phyloP scores from a whole-genome alignment of 1,139 yeast species.

The Trichomonascaceae sp. region DNA sequence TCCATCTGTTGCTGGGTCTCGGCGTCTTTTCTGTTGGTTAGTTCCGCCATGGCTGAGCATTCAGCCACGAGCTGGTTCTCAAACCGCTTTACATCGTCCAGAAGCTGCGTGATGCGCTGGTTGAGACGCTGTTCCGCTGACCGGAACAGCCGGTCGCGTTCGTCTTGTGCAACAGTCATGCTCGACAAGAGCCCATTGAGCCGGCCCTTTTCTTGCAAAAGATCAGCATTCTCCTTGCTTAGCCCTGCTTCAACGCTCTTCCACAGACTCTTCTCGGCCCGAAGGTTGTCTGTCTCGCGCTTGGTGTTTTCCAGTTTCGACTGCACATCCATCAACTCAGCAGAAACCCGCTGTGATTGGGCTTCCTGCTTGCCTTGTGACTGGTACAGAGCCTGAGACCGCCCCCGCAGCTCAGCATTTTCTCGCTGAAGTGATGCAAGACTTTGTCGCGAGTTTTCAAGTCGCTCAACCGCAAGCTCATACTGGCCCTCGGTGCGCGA shows the following conservation, averaged over 20 bases:
- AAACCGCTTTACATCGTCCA: conserved; percentile 31
- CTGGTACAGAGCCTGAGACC: conserved; percentile 41
- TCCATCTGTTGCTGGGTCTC: conserved; percentile 42
- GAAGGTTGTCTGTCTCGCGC: conserved; percentile 36
- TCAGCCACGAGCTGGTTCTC: conserved; percentile 40
- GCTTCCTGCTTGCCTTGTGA: conserved; percentile 39
- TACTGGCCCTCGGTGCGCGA: conserved; percentile 36
- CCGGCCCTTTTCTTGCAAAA: conserved; percentile 47
- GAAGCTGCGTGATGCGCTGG: conserved; percentile 40
- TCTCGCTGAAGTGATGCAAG: conserved; percentile 32
- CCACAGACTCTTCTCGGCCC: conserved; percentile 44
- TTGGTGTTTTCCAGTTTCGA: conserved; percentile 29
- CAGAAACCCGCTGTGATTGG: conserved; percentile 44
- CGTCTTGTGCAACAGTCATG: conserved; percentile 48
- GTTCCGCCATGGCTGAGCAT: conserved; percentile 23
- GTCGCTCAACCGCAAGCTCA: conserved; percentile 35
- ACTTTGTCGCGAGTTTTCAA: conserved; percentile 22
- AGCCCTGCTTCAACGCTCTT: conserved; percentile 39
- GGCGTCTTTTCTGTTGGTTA: conserved; percentile 15
- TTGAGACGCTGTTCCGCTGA: conserved; percentile 41
- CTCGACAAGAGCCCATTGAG: conserved; percentile 48
- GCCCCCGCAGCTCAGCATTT: conserved; percentile 31
- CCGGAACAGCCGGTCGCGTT: conserved; percentile 41
- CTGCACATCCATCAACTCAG: conserved; percentile 36
- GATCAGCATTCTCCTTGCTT: conserved; percentile 38